Base-by-base conservation (phyloP, 208 protist genomes). In the Trypanosomatidae sp. region DNA sequence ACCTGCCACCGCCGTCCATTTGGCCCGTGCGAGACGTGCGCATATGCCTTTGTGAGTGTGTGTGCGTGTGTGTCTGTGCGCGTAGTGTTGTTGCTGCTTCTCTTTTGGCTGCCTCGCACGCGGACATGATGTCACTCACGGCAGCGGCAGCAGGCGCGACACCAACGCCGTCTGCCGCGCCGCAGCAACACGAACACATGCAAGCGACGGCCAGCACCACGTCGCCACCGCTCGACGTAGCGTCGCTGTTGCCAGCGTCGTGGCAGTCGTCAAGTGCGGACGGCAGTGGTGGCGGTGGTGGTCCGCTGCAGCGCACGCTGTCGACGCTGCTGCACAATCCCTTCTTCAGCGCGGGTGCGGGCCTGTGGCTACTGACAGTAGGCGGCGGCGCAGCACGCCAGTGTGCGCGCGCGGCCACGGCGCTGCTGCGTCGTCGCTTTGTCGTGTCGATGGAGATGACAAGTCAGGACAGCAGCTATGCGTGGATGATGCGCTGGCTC, bases 401-500 rank as follows among this genome's bases (percentile, higher is more conserved):
- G 38, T 56, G 59, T 5, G 68, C 60, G 20, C 19, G 48, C 3
- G 55, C 66, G 33, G 32, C 76, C 24, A 51, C 56, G 20, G 57
- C 75, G 0, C 53, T 71, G 21, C 33, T 84, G 33, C 56, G 66
- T 10, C 70, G 86, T 8, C 61, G 63, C 23, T 85, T 84, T 35
- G 61, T 91, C 21, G 71, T 88, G 16, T 90, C 86, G 33, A 73
- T 94, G 51, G 81, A 94, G 53, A 64, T 88, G 39, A 83, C 77
- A 16, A 88, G 68, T 45, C 58, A 58, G 37, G 86, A 94, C 55
- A 61, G 57, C 53, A 65, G 59, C 52, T 94, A 75, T 49, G 56
- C 63, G 15, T 91, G 81, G 82, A 72, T 94, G 75, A 66, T 94
- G 60, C 71, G 74, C 2, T 94, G 86, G 82, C 56, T 94, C 7